Evolutionary conservation across 371 early-diverging fungal species (phyloP).

Genomic region (Circinella minor): DNA sequence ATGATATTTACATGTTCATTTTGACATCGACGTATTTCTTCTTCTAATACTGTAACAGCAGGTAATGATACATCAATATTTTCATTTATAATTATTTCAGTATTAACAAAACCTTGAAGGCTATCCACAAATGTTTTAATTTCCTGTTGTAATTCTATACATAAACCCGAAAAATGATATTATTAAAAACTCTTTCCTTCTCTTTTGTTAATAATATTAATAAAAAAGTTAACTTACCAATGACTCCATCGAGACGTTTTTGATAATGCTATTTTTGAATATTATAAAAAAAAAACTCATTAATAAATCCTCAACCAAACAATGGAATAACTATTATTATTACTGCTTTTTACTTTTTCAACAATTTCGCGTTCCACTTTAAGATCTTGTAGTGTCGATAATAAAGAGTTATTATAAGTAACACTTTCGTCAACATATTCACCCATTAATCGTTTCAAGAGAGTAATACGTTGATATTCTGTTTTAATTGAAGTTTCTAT

Average conservation of each 20-base stretch:
- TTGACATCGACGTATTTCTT: conserved; percentile 43
- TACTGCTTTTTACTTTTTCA: conserved; percentile 13
- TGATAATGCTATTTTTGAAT: conserved; percentile 25
- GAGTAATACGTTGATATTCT: conserved; percentile 7
- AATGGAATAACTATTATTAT: too few species aligned
- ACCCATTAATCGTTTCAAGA: conserved; percentile 26
- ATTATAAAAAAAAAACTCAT: neutral
- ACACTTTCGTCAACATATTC: conserved; percentile 21
- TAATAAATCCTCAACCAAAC: too few species aligned
- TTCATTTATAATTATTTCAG: conserved; percentile 22
- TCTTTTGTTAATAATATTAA: neutral
- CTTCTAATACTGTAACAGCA: conserved; percentile 39
- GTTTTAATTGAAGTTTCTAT: conserved; percentile 11
- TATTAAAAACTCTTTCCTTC: neutral
- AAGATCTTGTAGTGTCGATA: conserved; percentile 8
- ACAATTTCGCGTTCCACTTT: conserved; percentile 20
- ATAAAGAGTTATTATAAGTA: conserved; percentile 3
- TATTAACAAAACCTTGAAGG: conserved; percentile 34
- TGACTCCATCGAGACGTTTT: conserved; percentile 21
- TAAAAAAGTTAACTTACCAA: conserved; percentile 19
- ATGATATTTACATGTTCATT: conserved; percentile 34
- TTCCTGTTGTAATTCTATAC: conserved; percentile 17
- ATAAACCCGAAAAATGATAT: too few species aligned
- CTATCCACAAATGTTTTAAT: conserved; percentile 9
- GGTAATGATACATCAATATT: conserved; percentile 44